Conservation (phyloP, 352 stramenopile species). For the Phytophthora uliginosa region DNA sequence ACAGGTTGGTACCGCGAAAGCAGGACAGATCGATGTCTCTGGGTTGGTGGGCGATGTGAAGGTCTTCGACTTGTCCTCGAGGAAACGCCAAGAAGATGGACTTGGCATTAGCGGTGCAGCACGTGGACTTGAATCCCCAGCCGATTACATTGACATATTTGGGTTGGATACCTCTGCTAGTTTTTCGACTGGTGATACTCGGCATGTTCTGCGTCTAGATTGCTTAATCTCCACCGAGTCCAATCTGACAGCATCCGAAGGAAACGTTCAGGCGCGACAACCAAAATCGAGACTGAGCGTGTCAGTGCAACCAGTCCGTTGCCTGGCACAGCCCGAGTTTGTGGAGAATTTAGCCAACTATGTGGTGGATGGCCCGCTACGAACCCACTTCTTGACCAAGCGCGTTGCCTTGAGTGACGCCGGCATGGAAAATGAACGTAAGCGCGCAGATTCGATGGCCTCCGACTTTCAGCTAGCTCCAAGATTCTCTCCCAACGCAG, state of each 20-base stretch:
- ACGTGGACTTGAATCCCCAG: conserved; percentile 17
- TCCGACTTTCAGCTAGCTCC: conserved; percentile 32
- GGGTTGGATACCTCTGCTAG: conserved; percentile 46
- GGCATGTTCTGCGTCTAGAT: conserved; percentile 57
- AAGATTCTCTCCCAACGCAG: conserved; percentile 26
- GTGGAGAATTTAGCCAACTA: conserved; percentile 70
- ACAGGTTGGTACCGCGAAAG: conserved; percentile 42
- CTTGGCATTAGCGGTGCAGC: conserved; percentile 27
- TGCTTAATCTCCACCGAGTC: conserved; percentile 44
- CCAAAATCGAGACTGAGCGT: conserved; percentile 53
- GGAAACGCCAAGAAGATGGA: conserved; percentile 40
- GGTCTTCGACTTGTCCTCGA: conserved; percentile 73
- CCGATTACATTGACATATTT: conserved; percentile 67
- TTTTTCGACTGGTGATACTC: conserved; percentile 24
- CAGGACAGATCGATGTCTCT: conserved; percentile 46
- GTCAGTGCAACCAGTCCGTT: conserved; percentile 59
- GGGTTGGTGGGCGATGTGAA: conserved; percentile 73
- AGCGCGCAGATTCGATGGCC: conserved; percentile 23
- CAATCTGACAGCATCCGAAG: conserved; percentile 1
- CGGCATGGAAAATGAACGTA: conserved; percentile 19
- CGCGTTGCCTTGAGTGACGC: conserved; percentile 15
- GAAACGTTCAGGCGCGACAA: conserved; percentile 2
- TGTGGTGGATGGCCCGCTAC: conserved; percentile 63
- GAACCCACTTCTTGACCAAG: conserved; percentile 50
- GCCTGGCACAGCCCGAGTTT: conserved; percentile 70